Evolutionary conservation across 768 basidiomycete genomes (phyloP), one percentile per base, ranked within the genome.

Genomic region (Podaxis pistillaris): DNA sequence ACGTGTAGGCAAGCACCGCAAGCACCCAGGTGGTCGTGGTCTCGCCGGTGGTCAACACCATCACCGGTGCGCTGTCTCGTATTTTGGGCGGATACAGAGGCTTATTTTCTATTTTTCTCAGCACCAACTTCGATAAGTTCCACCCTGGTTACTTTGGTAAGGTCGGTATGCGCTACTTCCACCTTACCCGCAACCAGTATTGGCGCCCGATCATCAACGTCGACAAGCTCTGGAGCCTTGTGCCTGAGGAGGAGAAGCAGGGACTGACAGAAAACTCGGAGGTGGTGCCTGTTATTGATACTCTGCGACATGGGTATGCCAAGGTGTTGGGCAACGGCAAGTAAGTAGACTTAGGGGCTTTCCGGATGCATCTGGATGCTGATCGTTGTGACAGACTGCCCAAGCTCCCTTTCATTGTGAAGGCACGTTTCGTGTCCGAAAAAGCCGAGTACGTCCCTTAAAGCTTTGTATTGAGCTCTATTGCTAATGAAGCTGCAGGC

Each of bases 141-240:
- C 96, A 98, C 81, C 95, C 95, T 77, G 96, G 96, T 92, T 98
- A 98, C 94, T 98, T 96, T 78, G 96, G 96, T 84, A 98, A 98
- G 82, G 94, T 96, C 76, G 97, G 97, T 93, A 99, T 99, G 96
- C 89, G 97, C 75, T 89, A 90, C 79, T 99, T 91, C 92, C 97
- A 99, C 77, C 79, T 94, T 66, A 94, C 92, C 60, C 89, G 89
- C 78, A 97, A 97, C 78, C 78, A 83, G 69, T 83, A 87, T 79
- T 97, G 94, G 95, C 86, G 90, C 66, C 95, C 96, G 19, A 91
- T 90, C 75, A 93, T 99, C 89, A 99, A 99, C 82, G 88, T 98
- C 76, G 97, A 98, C 86, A 96, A 96, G 82, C 85, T 96, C 58
- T 94, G 94, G 94, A 84, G 86, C 66, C 89, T 97, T 71, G 90